A percentile compares a stretch with the other conserved stretches of the same genome.
Evolutionary conservation across 805 yeast genomes (phyloP).

Genomic region (Candida patagonica): DNA sequence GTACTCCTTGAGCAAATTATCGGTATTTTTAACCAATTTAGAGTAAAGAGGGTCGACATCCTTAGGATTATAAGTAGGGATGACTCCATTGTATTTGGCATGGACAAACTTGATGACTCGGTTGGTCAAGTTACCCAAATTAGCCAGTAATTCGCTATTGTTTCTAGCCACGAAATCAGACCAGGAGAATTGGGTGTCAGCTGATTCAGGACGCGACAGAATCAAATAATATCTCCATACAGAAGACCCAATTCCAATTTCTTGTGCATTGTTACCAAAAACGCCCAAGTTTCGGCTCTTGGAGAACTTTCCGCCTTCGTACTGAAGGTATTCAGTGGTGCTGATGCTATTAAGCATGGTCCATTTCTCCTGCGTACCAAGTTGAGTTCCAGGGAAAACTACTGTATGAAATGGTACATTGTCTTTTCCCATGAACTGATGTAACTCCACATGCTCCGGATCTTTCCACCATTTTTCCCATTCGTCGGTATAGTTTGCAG

Average conservation of each 20-base stretch:
- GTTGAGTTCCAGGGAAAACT: constrained; percentile 86
- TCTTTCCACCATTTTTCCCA: constrained; percentile 95
- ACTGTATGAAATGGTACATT: constrained; percentile 98
- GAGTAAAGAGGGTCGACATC: constrained; percentile 40
- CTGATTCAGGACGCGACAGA: constrained; percentile 85
- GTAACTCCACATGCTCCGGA: constrained; percentile 79
- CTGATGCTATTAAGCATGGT: constrained; percentile 82
- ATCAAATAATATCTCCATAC: constrained; percentile 98
- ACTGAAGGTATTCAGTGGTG: constrained; percentile 94
- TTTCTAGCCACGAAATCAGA: constrained; percentile 88
- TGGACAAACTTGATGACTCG: constrained; percentile 82
- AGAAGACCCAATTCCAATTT: constrained; percentile 80
- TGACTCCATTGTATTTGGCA: constrained; percentile 86
- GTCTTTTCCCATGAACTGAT: constrained; percentile 99
- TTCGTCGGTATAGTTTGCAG: constrained; percentile 76
- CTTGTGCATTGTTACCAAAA: constrained; percentile 95
- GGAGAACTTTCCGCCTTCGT: constrained; percentile 97
- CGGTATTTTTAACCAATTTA: constrained; percentile 44
- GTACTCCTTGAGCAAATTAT: constrained; percentile 52
- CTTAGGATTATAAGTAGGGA: constrained; percentile 53
- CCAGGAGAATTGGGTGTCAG: constrained; percentile 98
- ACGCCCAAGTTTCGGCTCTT: constrained; percentile 98
- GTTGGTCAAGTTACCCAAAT: constrained; percentile 93
- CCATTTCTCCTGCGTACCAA: constrained; percentile 87
- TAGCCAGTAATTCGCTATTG: constrained; percentile 88